Evolutionary conservation across 2,329 filamentous ascomycete species (phyloP), one percentile per base, ranked within the genome.

Genomic region (Neoarthrinium moseri): DNA sequence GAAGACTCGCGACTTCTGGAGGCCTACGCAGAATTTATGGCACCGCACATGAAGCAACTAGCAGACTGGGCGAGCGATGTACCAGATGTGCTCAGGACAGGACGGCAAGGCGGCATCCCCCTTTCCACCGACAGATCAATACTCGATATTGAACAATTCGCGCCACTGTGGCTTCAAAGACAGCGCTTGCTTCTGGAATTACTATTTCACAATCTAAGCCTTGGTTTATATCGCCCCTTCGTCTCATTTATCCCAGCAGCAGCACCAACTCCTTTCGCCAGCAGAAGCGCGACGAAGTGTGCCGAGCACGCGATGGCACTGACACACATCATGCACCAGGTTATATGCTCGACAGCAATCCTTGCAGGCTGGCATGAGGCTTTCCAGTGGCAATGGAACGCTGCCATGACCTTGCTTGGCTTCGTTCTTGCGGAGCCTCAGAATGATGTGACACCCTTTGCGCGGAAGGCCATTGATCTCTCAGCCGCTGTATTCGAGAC

Each of bases 181-280:
- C 53, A 55, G 32, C 49, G 51, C 5, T 44, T 55, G 13, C 43
- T 55, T 10, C 45, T 55, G 6, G 51, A 55, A 44, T 40, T 55
- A 10, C 41, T 47, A 20, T 55, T 53, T 29, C 49, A 55, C 37
- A 22, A 50, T 10, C 46, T 50, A 22, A 51, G 47, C 24, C 47
- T 52, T 24, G 36, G 36, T 15, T 35, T 55, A 4, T 53, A 48
- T 29, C 51, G 40, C 8, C 40, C 47, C 7, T 53, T 55, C 36
- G 51, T 55, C 36, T 50, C 45, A 46, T 47, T 53, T 10, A 20
- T 17, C 26, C 6, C 29, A 11, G 22, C 20, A 18, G 17, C 45
- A 17, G 29, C 24, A 11, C 22, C 40, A 18, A 49, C 47, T 30
- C 47, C 49, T 2, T 3, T 51, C 35, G 49, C 51, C 10, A 47